Percentiles rank a stretch among this genome's conserved stretches.
Evolutionary conservation across 208 protist genomes (phyloP).

Genomic region (Blechomonas ayalai): DNA sequence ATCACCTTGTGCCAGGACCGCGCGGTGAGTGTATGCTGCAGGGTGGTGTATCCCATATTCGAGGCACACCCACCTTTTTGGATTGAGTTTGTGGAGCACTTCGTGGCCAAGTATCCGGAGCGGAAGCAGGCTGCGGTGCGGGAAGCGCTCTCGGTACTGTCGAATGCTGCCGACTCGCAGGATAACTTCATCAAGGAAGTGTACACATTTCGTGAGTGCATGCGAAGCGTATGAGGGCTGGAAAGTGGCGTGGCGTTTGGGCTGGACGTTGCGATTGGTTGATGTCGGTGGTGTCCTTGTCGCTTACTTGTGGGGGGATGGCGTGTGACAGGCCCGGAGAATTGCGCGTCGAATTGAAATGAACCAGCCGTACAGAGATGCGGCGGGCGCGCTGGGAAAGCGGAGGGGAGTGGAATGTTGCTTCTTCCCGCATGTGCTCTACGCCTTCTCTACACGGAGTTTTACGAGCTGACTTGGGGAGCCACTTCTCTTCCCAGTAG

Average conservation of each 20-base stretch:
- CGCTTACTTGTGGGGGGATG: too few species aligned
- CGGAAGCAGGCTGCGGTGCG: constrained; percentile 49
- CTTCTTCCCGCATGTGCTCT: too few species aligned
- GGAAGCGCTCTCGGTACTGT: constrained; percentile 54
- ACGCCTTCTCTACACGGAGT: too few species aligned
- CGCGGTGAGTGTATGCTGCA: constrained; percentile 53
- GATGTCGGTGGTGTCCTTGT: too few species aligned
- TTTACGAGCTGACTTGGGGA: too few species aligned
- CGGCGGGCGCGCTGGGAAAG: too few species aligned
- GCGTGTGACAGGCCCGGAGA: too few species aligned
- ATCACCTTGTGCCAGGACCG: constrained; percentile 79
- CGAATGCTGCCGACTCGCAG: constrained; percentile 52
- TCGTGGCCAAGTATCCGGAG: constrained; percentile 56
- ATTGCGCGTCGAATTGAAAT: too few species aligned
- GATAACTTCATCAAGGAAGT: constrained; percentile 79
- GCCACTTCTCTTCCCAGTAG: too few species aligned
- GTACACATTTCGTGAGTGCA: constrained; percentile 62
- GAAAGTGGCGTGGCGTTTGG: constrained; percentile 3
- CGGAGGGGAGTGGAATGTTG: too few species aligned
- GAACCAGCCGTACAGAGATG: too few species aligned
- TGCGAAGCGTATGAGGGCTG: constrained; percentile 16
- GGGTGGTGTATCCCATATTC: constrained; percentile 75
- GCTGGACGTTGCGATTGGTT: background rate
- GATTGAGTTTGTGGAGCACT: constrained; percentile 60
- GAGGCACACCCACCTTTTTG: constrained; percentile 81